Conservation (phyloP, 495 filamentous ascomycete species). For the Ramalina intermedia region DNA sequence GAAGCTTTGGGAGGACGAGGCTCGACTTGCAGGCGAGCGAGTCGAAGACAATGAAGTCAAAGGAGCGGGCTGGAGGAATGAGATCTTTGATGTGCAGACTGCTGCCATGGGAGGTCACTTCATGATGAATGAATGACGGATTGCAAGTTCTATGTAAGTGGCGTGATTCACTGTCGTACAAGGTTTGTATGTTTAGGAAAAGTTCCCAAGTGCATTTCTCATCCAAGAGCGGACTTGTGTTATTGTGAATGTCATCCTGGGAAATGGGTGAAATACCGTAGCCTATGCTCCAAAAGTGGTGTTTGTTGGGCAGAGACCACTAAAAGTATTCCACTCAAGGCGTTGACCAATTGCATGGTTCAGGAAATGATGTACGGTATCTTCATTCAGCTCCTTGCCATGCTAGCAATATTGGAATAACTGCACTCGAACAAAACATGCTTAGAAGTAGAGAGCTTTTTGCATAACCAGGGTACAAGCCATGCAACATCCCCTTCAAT, state of each 20-base stretch:
- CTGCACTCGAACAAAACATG: neutral
- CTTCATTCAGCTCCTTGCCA: neutral
- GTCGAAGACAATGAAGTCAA: slow-evolving; percentile 40
- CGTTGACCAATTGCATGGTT: too few species aligned
- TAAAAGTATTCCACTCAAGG: too few species aligned
- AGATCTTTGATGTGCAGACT: slow-evolving; percentile 57
- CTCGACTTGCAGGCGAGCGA: slow-evolving; percentile 46
- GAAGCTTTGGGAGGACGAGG: slow-evolving; percentile 76
- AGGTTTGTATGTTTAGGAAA: neutral
- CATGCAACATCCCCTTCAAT: neutral
- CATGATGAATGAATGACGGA: neutral
- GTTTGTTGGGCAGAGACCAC: too few species aligned
- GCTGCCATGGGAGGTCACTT: slow-evolving; percentile 8
- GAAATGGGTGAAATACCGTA: too few species aligned
- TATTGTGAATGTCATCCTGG: too few species aligned
- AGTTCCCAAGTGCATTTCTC: neutral
- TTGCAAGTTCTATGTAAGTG: neutral
- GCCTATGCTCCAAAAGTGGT: too few species aligned
- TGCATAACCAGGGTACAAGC: neutral
- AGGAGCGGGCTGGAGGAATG: slow-evolving; percentile 60
- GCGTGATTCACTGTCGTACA: too few species aligned
- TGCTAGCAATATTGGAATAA: neutral
- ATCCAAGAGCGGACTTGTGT: too few species aligned
- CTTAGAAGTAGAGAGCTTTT: slow-evolving; percentile 2
- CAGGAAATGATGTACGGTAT: too few species aligned